Base-by-base conservation (phyloP, 140 eudicot species). In the Erigeron philadelphicus region DNA sequence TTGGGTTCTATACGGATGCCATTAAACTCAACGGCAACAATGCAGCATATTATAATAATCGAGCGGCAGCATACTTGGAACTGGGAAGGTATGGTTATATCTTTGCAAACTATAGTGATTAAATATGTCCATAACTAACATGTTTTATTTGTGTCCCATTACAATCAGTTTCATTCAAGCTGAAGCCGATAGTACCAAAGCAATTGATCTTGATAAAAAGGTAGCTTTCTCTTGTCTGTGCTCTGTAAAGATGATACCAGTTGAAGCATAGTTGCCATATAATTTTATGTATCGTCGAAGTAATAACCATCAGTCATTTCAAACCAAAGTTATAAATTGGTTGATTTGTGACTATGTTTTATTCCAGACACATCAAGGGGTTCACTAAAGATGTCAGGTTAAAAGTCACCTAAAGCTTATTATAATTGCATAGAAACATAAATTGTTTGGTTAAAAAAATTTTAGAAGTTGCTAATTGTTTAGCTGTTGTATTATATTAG, bases 11-110 rank as follows among this genome's bases (percentile, higher is more conserved):
- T 65, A 80, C 92, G 10, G 98, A 92, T 64, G 98, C 98, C 64
- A 88, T 92, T 59, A 88, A 86, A 75, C 92, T 88, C 57, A 75
- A 82, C 71, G 70, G 85, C 71, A 88, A 69, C 56, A 84, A 59
- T 41, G 98, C 96, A 62, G 84, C 96, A 59, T 92, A 84, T 70
- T 88, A 79, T 75, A 88, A 82, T 61, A 92, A 92, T 75, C 83
- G 98, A 62, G 96, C 96, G 75, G 95, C 95, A 64, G 98, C 96
- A 7, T 80, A 84, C 78, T 76, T 92, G 76, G 98, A 86, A 80
- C 16, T 81, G 66, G 31, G 87, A 66, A 88, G 95, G 98, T 88
- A 79, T 17, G 2, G 19, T 70, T 5, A 10, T 59, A 38, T 54
- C 19, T 68, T 41, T 53, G 19, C 53, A 7, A 9, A 13, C 63